These are phyloP conservation scores for Linum usitatissimum DNA, from an alignment of 345 rosid species.

Conservation along the genomic window DNA sequence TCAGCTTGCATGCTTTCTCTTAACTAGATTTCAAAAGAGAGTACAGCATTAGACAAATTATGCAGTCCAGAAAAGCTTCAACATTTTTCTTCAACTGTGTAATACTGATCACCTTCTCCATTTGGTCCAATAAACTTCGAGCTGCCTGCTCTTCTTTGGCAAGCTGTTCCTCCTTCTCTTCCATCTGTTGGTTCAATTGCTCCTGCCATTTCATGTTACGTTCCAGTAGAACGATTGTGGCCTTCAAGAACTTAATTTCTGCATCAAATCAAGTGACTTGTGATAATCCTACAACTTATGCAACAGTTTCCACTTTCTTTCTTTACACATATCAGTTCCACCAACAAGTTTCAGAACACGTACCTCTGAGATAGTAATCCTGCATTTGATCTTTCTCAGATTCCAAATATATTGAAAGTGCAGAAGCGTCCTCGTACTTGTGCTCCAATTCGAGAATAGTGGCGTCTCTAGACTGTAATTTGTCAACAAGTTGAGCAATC, in stretches of 20 bases:
- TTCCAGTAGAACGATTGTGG: no score
- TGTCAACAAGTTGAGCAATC: no score
- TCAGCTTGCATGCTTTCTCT: background rate
- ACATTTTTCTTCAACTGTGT: no score
- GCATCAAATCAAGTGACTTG: constrained; percentile 6
- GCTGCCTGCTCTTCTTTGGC: background rate
- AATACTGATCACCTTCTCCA: constrained; percentile 2
- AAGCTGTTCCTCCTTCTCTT: no score
- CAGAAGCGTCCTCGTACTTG: background rate
- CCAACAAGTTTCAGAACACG: background rate
- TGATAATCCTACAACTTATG: background rate
- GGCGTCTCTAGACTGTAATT: no score
- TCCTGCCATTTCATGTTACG: no score
- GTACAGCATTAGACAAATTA: no score
- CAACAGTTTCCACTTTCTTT: background rate
- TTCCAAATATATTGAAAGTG: background rate
- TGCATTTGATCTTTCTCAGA: background rate
- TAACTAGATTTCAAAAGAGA: no score
- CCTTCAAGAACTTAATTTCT: constrained; percentile 2
- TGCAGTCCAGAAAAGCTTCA: no score
- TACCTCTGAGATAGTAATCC: background rate
- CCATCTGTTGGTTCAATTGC: no score
- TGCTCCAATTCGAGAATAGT: constrained; percentile 4
- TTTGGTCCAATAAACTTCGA: background rate
- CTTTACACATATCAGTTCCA: background rate